Conservation (phyloP, 2,329 filamentous ascomycete species). For the Xylariomycetidae sp. region DNA sequence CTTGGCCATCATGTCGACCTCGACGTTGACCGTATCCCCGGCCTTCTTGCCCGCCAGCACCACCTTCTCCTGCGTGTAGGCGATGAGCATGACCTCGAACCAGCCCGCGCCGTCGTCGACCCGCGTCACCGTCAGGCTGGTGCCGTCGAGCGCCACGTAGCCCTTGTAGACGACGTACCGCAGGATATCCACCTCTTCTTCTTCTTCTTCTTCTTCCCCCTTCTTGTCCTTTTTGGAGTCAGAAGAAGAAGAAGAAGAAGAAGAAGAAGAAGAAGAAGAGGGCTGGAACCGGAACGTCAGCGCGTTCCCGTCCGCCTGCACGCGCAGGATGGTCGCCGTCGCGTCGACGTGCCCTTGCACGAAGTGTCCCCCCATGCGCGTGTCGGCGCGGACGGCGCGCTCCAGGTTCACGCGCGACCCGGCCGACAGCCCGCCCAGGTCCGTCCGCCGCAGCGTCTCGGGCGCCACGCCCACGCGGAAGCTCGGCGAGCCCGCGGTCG, state of each 20-base stretch:
- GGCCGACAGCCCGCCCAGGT: slow-evolving; percentile 70
- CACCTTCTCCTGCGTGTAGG: slow-evolving; percentile 91
- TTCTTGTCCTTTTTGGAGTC: background rate
- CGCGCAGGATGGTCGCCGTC: slow-evolving; percentile 67
- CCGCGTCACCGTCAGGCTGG: slow-evolving; percentile 85
- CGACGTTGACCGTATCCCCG: slow-evolving; percentile 83
- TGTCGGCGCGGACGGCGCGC: slow-evolving; percentile 83
- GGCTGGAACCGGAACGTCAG: slow-evolving; percentile 81
- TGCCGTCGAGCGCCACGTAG: slow-evolving; percentile 89
- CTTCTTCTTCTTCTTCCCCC: too few species aligned
- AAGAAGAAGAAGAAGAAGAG: slow-evolving; percentile 20
- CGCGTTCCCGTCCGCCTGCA: slow-evolving; percentile 82
- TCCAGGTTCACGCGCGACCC: slow-evolving; percentile 82
- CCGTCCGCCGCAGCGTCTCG: slow-evolving; percentile 92
- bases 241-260: background rate
- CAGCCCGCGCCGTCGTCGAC: slow-evolving; percentile 77
- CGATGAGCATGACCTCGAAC: slow-evolving; percentile 97
- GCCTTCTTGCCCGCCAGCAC: slow-evolving; percentile 73
- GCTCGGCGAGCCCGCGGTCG: slow-evolving; percentile 30
- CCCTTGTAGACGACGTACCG: slow-evolving; percentile 94
- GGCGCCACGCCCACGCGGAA: slow-evolving; percentile 95
- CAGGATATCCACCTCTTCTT: slow-evolving; percentile 65
- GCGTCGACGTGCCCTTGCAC: slow-evolving; percentile 98
- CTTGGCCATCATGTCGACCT: slow-evolving; percentile 85
- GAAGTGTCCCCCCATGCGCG: slow-evolving; percentile 96